phyloP scores from a whole-genome alignment of 2,329 filamentous ascomycete genomes.

The Xylaria sp. region DNA sequence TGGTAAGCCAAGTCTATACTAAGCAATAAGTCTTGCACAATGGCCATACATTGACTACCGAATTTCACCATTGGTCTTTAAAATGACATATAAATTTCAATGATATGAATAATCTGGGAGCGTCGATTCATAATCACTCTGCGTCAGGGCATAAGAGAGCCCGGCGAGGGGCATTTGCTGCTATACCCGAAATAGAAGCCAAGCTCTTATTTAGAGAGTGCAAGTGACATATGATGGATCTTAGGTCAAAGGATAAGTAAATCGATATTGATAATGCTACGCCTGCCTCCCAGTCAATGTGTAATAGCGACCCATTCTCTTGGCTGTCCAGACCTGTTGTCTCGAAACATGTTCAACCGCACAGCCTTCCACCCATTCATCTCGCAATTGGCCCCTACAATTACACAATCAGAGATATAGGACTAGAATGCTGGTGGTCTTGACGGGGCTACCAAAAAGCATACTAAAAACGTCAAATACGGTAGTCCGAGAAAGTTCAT shows the following conservation, averaged over 20 bases:
- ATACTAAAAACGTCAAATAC: background rate
- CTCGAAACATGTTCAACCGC: too few species aligned
- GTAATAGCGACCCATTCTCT: too few species aligned
- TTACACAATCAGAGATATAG: background rate
- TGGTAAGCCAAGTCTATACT: background rate
- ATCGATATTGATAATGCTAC: too few species aligned
- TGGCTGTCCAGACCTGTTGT: too few species aligned
- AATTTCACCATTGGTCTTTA: background rate
- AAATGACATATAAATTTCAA: background rate
- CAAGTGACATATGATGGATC: too few species aligned
- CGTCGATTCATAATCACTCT: constrained; percentile 12
- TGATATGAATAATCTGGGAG: constrained; percentile 11
- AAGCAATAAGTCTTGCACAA: background rate
- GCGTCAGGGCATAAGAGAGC: constrained; percentile 2
- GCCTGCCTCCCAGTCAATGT: too few species aligned
- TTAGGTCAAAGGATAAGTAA: too few species aligned
- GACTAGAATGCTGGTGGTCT: background rate
- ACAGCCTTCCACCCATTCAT: too few species aligned
- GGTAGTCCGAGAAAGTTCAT: background rate
- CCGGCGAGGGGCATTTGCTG: background rate
- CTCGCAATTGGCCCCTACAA: too few species aligned
- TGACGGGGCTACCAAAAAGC: background rate
- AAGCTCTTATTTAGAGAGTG: background rate
- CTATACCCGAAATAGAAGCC: constrained; percentile 7
- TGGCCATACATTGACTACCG: background rate